Evolutionary conservation across 2,329 filamentous ascomycete species (phyloP).

Genomic region (Penicillium fuscoglaucum): DNA sequence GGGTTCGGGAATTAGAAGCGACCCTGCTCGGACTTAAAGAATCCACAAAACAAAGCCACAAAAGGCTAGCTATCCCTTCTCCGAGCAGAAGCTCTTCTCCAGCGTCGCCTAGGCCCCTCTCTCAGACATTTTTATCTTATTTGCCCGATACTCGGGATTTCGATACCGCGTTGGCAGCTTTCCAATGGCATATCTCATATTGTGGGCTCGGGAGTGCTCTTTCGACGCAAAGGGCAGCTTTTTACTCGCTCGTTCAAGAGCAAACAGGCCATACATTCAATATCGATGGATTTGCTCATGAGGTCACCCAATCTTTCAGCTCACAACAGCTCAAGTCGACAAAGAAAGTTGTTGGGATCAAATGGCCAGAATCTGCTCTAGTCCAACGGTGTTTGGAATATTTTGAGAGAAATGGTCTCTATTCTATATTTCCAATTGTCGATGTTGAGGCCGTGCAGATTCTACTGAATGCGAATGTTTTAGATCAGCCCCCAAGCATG

Average conservation of each 20-base stretch:
- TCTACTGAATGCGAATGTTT: conserved; percentile 17
- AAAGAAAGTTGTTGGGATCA: conserved; percentile 9
- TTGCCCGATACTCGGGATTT: conserved; percentile 22
- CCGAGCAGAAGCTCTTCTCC: conserved; percentile 11
- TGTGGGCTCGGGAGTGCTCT: conserved; percentile 22
- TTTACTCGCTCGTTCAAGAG: conserved; percentile 19
- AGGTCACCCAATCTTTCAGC: conserved; percentile 16
- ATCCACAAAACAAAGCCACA: conserved; percentile 1
- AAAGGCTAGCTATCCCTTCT: background rate
- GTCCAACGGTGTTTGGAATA: conserved; percentile 23
- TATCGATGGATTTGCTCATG: conserved; percentile 23
- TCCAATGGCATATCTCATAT: conserved; percentile 24
- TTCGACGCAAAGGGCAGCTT: conserved; percentile 18
- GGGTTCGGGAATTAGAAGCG: conserved; percentile 22
- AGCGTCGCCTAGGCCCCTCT: background rate
- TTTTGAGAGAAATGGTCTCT: conserved; percentile 22
- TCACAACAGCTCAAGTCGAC: conserved; percentile 3
- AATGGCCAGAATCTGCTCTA: conserved; percentile 21
- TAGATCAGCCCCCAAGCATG: conserved; percentile 12
- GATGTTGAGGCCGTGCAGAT: conserved; percentile 18
- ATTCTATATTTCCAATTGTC: conserved; percentile 28
- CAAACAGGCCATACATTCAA: conserved; percentile 21
- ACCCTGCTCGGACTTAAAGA: conserved; percentile 10
- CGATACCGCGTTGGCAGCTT: conserved; percentile 20
- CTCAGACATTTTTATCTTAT: conserved; percentile 5